Base-by-base conservation (phyloP, 2,329 filamentous ascomycete species). In the Colletotrichum sp. region DNA sequence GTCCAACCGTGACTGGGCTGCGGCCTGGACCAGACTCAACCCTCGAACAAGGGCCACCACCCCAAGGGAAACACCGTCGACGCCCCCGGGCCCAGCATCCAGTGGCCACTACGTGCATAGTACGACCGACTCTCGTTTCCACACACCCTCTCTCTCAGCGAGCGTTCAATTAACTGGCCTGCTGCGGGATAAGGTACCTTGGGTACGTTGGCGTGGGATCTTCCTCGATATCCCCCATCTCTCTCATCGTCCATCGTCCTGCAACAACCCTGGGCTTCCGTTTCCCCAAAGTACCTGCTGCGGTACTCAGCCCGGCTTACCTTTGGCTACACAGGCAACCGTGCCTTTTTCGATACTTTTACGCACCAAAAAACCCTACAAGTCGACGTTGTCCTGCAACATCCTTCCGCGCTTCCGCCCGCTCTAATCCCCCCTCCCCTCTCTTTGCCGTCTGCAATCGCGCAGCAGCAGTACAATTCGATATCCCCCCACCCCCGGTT, bases 1-100 rank as follows among this genome's bases (percentile, higher is more conserved):
- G 72, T 68, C 70, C 77, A 78, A 75, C 71, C 69, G 64, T 70
- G 70, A 77, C 71, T 75, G 62, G 62, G 39, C 63, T 70, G 34
- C 63, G 62, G 62, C 32, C 63, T 70, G 34, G 59, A 60, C 59
- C 65, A 64, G 64, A 65, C 67, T 70, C 65, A 65, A 73, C 60
- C 44, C 34, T 76, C 71, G 59, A 76, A 76, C 71, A 75, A 69
- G 71, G 44, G 49, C 64, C 69, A 36, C 63, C 30, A 26, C 49
- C 36, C 64, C 55, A 71, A 72, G 39, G 52, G 63, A 75, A 62
- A 66, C 62, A 67, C 68, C 68, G 68, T 72, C 72, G 55, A 71
- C 68, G 67, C 72, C 68, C 72, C 72, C 39, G 15, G 68, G 60
- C 68, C 52, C 68, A 71, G 63, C 28, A 67, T 12, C 30, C 63